phyloP scores from a whole-genome alignment of 2,329 filamentous ascomycete species.

The Penicillium verrucosum region DNA sequence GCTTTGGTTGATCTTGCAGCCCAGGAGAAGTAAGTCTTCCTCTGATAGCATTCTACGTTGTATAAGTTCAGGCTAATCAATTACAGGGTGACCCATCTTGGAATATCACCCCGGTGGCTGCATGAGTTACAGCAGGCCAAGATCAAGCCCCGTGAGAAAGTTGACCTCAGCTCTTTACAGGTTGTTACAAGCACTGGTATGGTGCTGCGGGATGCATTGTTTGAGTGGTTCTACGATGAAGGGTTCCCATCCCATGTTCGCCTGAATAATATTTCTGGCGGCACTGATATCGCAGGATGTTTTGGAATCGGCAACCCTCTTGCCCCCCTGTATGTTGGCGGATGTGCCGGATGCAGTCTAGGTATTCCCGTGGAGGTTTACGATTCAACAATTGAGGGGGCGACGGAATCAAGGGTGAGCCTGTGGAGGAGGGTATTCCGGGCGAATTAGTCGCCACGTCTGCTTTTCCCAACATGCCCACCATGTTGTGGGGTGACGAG shows the following conservation, averaged over 20 bases:
- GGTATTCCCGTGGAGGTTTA: conserved; percentile 59
- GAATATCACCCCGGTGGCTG: conserved; percentile 73
- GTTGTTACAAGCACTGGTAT: conserved; percentile 73
- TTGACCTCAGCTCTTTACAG: conserved; percentile 60
- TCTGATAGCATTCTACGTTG: neutral
- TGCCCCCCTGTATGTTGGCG: conserved; percentile 60
- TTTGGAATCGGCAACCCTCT: conserved; percentile 59
- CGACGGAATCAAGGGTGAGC: conserved; percentile 40
- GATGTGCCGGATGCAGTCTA: conserved; percentile 51
- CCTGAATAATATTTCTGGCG: conserved; percentile 45
- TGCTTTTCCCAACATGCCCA: conserved; percentile 74
- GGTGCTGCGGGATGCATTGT: conserved; percentile 72
- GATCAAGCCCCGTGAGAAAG: conserved; percentile 59
- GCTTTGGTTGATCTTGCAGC: conserved; percentile 54
- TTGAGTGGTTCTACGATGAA: conserved; percentile 74
- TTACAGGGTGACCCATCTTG: conserved; percentile 67
- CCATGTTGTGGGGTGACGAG: conserved; percentile 56
- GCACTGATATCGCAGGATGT: conserved; percentile 31
- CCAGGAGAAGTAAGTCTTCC: conserved; percentile 35
- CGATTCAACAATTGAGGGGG: conserved; percentile 44
- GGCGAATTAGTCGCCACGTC: conserved; percentile 71
- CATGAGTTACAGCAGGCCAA: conserved; percentile 65
- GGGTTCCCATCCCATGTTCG: conserved; percentile 67
- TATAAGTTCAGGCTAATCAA: conserved; percentile 45
- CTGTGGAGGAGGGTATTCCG: conserved; percentile 60